phyloP scores from a whole-genome alignment of 1,284 basidiomycete species.

The Psilocybe mexicana region DNA sequence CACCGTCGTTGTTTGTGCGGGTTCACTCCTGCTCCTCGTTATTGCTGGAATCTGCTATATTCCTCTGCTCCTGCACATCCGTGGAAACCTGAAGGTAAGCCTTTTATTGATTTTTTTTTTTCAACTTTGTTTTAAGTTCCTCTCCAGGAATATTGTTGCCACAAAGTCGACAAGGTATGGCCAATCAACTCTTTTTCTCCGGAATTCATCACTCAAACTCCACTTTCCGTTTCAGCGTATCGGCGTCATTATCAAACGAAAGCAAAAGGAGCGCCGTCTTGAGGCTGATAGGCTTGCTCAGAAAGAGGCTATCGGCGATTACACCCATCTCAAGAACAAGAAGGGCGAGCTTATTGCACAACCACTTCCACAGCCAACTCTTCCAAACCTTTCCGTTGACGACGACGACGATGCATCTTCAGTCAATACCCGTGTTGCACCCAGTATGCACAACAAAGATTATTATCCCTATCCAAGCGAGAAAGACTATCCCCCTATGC shows the following conservation, averaged over 20 bases:
- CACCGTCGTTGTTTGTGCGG: slow-evolving; percentile 86
- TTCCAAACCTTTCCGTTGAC: slow-evolving; percentile 88
- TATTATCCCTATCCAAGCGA: slow-evolving; percentile 55
- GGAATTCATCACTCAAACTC: not conserved
- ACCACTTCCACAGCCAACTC: slow-evolving; percentile 92
- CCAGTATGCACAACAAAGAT: slow-evolving; percentile 56
- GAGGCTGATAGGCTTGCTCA: slow-evolving; percentile 83
- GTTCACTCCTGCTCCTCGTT: slow-evolving; percentile 81
- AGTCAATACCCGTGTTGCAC: slow-evolving; percentile 56
- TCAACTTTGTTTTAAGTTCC: slow-evolving; percentile 1
- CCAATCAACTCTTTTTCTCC: not conserved
- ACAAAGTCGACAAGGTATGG: slow-evolving; percentile 94
- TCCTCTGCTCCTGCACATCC: slow-evolving; percentile 92
- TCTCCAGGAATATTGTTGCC: slow-evolving; percentile 91
- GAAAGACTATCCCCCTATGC: slow-evolving; percentile 72
- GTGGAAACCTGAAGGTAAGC: slow-evolving; percentile 87
- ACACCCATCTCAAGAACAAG: slow-evolving; percentile 90
- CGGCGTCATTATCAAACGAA: slow-evolving; percentile 88
- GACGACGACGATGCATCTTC: slow-evolving; percentile 74
- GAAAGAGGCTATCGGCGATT: slow-evolving; percentile 90
- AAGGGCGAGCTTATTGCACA: slow-evolving; percentile 83
- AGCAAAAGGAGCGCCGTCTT: slow-evolving; percentile 83
- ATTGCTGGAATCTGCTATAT: slow-evolving; percentile 88
- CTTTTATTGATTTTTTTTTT: not conserved
- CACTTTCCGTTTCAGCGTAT: slow-evolving; percentile 63